Evolutionary conservation across 352 stramenopile genomes (phyloP).

Genomic region (Pythium graminicola): DNA sequence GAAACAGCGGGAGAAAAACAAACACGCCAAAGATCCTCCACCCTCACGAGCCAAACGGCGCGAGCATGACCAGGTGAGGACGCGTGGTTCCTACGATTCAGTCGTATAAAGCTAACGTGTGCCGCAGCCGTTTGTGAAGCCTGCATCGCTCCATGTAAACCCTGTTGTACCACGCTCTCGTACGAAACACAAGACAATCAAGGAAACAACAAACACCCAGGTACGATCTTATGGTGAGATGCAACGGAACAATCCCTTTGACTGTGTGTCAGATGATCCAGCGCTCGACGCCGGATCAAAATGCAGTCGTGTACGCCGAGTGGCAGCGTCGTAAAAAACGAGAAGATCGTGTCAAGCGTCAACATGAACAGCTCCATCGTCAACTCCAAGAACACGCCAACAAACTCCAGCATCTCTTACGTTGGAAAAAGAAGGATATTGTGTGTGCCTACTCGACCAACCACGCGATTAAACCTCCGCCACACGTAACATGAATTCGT

Average conservation of each 20-base stretch:
- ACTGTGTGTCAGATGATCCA: no score
- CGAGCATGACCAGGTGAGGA: slow-evolving; percentile 8
- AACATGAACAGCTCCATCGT: slow-evolving; percentile 25
- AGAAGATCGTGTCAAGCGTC: slow-evolving; percentile 40
- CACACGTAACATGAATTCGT: no score
- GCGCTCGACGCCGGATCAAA: slow-evolving; percentile 7
- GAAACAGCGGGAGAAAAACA: slow-evolving; percentile 28
- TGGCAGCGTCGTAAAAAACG: slow-evolving; percentile 44
- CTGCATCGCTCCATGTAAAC: slow-evolving; percentile 49
- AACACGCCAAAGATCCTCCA: slow-evolving; percentile 6
- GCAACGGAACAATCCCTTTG: not conserved
- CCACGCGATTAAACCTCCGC: no score
- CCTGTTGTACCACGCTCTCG: slow-evolving; percentile 22
- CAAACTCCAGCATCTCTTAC: slow-evolving; percentile 32
- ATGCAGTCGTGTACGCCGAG: slow-evolving; percentile 22
- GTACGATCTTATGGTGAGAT: not conserved
- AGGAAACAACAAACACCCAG: not conserved
- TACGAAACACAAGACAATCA: not conserved
- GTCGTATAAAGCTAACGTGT: no score
- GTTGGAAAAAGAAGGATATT: slow-evolving; percentile 58
- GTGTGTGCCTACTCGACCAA: slow-evolving; percentile 72
- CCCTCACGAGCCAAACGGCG: no score
- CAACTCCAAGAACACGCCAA: slow-evolving; percentile 24
- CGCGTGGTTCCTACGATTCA: no score
- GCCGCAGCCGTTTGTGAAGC: slow-evolving; percentile 27